phyloP scores from a whole-genome alignment of 345 rosid genomes.

The Cardamine resedifolia region DNA sequence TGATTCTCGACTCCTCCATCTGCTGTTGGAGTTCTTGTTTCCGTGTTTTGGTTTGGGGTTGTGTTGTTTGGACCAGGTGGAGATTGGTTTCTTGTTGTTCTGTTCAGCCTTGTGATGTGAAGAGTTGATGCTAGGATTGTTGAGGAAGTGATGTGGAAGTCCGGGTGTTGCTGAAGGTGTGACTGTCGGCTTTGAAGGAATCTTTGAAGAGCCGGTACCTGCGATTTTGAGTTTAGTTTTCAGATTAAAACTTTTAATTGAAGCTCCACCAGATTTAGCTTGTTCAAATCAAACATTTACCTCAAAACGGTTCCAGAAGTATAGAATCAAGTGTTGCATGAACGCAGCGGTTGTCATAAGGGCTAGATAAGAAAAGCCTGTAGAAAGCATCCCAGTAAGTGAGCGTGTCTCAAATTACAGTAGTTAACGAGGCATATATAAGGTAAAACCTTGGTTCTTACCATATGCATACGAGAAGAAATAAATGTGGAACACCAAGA shows the following conservation, averaged over 20 bases:
- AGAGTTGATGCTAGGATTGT: constrained; percentile 93
- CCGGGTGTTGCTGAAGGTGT: constrained; percentile 86
- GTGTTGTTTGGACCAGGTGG: constrained; percentile 46
- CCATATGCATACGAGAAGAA: constrained; percentile 95
- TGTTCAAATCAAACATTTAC: constrained; percentile 40
- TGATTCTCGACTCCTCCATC: constrained; percentile 42
- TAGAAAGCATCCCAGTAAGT: not conserved
- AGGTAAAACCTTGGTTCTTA: constrained; percentile 35
- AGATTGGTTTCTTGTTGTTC: constrained; percentile 57
- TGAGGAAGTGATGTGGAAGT: constrained; percentile 92
- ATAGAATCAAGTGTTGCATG: constrained; percentile 92
- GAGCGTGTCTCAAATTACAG: not conserved
- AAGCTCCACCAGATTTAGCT: not conserved
- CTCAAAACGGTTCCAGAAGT: constrained; percentile 99
- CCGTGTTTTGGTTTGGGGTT: constrained; percentile 46
- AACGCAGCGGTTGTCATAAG: constrained; percentile 88
- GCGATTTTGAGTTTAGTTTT: constrained; percentile 1
- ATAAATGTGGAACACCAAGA: constrained; percentile 96
- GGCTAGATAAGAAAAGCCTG: constrained; percentile 97
- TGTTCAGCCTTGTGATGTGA: constrained; percentile 84
- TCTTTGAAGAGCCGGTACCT: constrained; percentile 96
- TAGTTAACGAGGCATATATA: not conserved
- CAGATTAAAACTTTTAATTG: not conserved
- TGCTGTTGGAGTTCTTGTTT: constrained; percentile 45
- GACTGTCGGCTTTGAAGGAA: constrained; percentile 75